phyloP scores from a whole-genome alignment of 192 early-diverging fungal species.

The Dispira simplex region DNA sequence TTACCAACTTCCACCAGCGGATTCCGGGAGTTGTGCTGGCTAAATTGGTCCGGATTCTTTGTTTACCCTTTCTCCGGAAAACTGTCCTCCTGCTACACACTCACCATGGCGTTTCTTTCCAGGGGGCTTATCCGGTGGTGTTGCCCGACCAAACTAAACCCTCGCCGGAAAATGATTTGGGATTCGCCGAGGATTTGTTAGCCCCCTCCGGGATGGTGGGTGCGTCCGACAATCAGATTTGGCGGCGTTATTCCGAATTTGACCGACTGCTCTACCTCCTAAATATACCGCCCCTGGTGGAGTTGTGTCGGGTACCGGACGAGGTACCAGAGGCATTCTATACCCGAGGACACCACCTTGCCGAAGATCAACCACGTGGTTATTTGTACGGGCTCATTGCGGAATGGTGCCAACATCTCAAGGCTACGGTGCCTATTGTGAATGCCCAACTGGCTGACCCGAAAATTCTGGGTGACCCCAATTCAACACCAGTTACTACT shows the following conservation, averaged over 20 bases:
- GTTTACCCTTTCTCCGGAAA: slow-evolving; percentile 63
- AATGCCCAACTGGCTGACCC: not conserved
- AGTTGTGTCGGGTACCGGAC: slow-evolving; percentile 26
- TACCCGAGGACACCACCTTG: slow-evolving; percentile 12
- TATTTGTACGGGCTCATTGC: slow-evolving; percentile 12
- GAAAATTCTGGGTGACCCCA: not conserved
- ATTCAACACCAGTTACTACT: too few relatives aligned
- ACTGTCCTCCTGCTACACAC: slow-evolving; percentile 44
- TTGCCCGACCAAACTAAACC: slow-evolving; percentile 18
- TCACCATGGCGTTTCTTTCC: slow-evolving; percentile 30
- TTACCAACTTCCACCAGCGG: not conserved
- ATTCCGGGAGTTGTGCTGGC: slow-evolving; percentile 20
- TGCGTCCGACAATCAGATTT: slow-evolving; percentile 12
- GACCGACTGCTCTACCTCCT: slow-evolving; percentile 49
- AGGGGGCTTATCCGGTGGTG: slow-evolving; percentile 18
- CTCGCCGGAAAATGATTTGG: slow-evolving; percentile 15
- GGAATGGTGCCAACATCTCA: slow-evolving; percentile 18
- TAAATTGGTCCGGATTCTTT: slow-evolving; percentile 44
- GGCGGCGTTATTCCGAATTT: slow-evolving; percentile 34
- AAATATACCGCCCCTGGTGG: slow-evolving; percentile 43
- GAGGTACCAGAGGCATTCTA: not conserved
- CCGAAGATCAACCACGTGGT: slow-evolving; percentile 18
- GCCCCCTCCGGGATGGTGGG: slow-evolving; percentile 12
- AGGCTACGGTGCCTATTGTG: slow-evolving; percentile 12
- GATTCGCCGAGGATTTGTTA: not conserved